phyloP scores from a whole-genome alignment of 768 basidiomycete genomes.

The Lentinula raphanica region DNA sequence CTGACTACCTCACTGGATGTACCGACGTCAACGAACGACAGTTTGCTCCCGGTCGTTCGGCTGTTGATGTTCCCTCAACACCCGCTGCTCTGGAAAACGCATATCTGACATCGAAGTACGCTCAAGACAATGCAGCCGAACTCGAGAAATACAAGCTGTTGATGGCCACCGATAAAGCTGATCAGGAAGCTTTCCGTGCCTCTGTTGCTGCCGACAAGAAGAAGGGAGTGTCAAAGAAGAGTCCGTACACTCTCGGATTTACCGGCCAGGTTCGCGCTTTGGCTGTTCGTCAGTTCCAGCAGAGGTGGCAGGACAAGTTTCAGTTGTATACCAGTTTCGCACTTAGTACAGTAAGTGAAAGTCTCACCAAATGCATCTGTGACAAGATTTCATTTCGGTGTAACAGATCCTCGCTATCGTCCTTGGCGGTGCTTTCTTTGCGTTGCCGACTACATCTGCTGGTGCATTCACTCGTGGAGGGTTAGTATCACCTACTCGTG shows the following conservation, averaged over 20 bases:
- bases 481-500: constrained; percentile 15
- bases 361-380: not conserved
- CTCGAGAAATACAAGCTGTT: constrained; percentile 50
- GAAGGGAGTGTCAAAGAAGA: constrained; percentile 68
- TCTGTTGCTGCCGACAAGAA: constrained; percentile 77
- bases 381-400: constrained; percentile 4
- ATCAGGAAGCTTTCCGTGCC: constrained; percentile 73
- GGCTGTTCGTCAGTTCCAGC: constrained; percentile 67
- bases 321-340: constrained; percentile 68
- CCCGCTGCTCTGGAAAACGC: constrained; percentile 64
- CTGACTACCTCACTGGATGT: constrained; percentile 81
- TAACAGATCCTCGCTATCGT: constrained; percentile 52
- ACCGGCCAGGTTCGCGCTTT: constrained; percentile 67
- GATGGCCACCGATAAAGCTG: constrained; percentile 56
- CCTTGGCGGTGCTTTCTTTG: constrained; percentile 70
- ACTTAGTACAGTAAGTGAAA: constrained; percentile 43
- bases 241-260: constrained; percentile 81
- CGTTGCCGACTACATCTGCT: constrained; percentile 63
- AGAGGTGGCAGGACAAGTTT: constrained; percentile 71
- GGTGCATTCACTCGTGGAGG: constrained; percentile 88
- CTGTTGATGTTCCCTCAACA: constrained; percentile 56
- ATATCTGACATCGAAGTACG: constrained; percentile 46
- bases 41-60: constrained; percentile 59
- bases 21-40: constrained; percentile 85
- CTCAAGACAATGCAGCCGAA: constrained; percentile 35